Conservation (phyloP, 176 grass and related monocot species). For the Carex pumila region DNA sequence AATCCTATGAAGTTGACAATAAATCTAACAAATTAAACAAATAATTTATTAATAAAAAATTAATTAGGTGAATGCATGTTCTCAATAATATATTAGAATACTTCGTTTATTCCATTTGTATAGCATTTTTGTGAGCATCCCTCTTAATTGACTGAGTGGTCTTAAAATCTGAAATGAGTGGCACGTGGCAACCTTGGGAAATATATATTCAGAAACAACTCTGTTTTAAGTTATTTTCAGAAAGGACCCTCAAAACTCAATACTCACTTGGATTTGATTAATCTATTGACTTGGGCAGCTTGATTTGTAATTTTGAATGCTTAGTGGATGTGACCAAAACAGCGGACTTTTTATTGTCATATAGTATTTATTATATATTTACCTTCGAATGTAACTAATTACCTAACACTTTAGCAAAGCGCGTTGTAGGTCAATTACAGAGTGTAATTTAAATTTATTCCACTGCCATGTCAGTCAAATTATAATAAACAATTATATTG, state of each 20-base stretch:
- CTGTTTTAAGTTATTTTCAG: neutral
- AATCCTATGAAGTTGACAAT: too few relatives aligned
- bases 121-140: too few relatives aligned
- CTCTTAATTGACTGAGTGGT: too few relatives aligned
- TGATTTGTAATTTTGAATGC: neutral
- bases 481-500: neutral
- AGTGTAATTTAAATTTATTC: neutral
- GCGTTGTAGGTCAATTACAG: neutral
- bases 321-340: neutral
- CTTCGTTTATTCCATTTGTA: neutral
- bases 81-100: slow-evolving; percentile 4
- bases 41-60: neutral
- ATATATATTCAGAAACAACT: neutral
- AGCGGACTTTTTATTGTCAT: neutral
- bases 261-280: neutral
- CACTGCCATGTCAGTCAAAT: neutral
- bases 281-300: neutral
- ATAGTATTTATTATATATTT: neutral
- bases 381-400: neutral
- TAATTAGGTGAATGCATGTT: neutral
- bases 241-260: neutral
- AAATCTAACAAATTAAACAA: neutral
- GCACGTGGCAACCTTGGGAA: neutral
- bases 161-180: neutral
- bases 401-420: neutral